phyloP scores from a whole-genome alignment of 495 filamentous ascomycete species.

The Trichoderma orchidacearum region DNA sequence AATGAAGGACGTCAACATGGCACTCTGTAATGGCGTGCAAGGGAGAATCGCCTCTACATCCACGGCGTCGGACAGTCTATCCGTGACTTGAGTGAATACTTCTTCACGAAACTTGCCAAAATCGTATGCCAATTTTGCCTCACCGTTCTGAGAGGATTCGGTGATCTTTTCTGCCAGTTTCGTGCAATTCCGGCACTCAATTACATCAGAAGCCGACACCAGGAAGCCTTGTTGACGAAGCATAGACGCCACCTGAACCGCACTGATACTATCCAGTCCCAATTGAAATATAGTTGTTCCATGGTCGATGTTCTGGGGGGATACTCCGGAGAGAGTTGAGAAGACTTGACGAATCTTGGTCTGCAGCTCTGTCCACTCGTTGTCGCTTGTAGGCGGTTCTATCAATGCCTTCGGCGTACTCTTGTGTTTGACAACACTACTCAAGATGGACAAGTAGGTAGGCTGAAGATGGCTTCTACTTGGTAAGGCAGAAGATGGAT shows the following conservation, averaged over 20 bases:
- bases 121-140: conserved; percentile 21
- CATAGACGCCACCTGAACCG: conserved; percentile 58
- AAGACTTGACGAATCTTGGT: conserved; percentile 39
- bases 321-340: conserved; percentile 35
- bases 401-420: neutral
- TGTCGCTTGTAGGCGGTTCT: neutral
- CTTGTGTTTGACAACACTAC: neutral
- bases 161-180: conserved; percentile 19
- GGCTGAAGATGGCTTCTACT: neutral
- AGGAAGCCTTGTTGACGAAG: conserved; percentile 43
- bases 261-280: conserved; percentile 78
- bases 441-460: neutral
- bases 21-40: conserved; percentile 49
- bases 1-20: conserved; percentile 49
- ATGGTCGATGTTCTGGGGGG: conserved; percentile 40
- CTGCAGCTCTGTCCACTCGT: conserved; percentile 38
- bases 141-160: neutral
- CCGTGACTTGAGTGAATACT: conserved; percentile 12
- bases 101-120: conserved; percentile 17
- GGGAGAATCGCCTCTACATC: conserved; percentile 37
- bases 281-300: conserved; percentile 63
- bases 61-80: neutral
- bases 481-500: neutral
- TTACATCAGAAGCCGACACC: conserved; percentile 51
- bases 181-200: conserved; percentile 43